Conservation (phyloP, 441 rosid species). For the Macaranga tanarius region DNA sequence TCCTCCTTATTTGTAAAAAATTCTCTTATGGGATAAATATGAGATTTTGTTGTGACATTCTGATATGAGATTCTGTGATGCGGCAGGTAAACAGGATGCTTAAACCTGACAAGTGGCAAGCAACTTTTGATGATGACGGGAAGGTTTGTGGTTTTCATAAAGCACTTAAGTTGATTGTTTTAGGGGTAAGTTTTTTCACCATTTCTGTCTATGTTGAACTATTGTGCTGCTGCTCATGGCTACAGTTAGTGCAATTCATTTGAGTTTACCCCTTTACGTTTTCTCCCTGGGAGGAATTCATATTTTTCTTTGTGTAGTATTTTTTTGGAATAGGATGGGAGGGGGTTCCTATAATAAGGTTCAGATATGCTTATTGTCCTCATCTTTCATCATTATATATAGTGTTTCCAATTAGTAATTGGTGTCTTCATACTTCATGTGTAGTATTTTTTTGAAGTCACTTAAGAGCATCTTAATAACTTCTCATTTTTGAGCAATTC, state of each 20-base stretch:
- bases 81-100: conserved; percentile 78
- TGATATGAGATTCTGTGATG: conserved; percentile 27
- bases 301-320: neutral
- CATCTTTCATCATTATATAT: neutral
- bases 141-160: conserved; percentile 78
- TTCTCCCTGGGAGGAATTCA: neutral
- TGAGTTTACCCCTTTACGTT: neutral
- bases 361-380: neutral
- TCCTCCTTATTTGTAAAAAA: neutral
- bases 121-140: conserved; percentile 73
- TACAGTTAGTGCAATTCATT: neutral
- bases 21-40: conserved; percentile 15
- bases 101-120: conserved; percentile 87
- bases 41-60: conserved; percentile 1
- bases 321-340: neutral
- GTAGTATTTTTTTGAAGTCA: neutral
- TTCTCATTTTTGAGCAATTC: neutral
- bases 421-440: neutral
- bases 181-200: conserved; percentile 66
- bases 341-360: neutral
- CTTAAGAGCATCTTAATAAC: neutral
- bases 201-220: conserved; percentile 1
- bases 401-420: neutral
- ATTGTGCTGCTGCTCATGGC: neutral
- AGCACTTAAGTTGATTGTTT: conserved; percentile 69